These are phyloP conservation scores for Epichloe sp. DNA, from an alignment of 2,329 filamentous ascomycete species.

Conservation along the genomic window DNA sequence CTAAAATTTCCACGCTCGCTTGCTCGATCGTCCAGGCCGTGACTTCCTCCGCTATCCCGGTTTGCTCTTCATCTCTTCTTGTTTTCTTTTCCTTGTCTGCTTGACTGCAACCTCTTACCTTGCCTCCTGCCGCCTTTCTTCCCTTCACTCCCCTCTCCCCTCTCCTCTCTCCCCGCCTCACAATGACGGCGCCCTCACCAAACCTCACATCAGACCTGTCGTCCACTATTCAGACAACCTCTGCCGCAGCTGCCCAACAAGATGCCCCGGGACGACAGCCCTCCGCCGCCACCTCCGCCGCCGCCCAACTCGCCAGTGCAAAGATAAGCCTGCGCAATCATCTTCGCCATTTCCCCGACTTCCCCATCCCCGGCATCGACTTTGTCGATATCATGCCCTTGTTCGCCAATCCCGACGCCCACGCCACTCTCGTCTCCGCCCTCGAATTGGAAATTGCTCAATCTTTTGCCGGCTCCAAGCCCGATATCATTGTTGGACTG, in stretches of 20 bases:
- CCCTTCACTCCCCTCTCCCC: slow-evolving; percentile 12
- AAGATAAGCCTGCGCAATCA: slow-evolving; percentile 58
- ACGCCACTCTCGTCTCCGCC: slow-evolving; percentile 66
- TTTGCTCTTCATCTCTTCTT: slow-evolving; percentile 9
- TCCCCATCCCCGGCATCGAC: slow-evolving; percentile 80
- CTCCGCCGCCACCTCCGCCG: slow-evolving; percentile 46
- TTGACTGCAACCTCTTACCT: slow-evolving; percentile 14
- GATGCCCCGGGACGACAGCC: slow-evolving; percentile 52
- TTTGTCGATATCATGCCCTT: slow-evolving; percentile 98
- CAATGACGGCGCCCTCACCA: slow-evolving; percentile 19
- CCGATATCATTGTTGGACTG: slow-evolving; percentile 84
- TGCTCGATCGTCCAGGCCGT: neutral
- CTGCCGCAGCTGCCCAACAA: slow-evolving; percentile 27
- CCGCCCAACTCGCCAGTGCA: slow-evolving; percentile 54
- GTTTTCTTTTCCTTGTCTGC: slow-evolving; percentile 12
- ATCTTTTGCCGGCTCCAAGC: slow-evolving; percentile 46
- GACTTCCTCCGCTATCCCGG: slow-evolving; percentile 11
- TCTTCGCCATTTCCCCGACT: slow-evolving; percentile 81
- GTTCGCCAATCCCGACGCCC: slow-evolving; percentile 65
- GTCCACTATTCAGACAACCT: slow-evolving; percentile 13
- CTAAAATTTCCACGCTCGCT: neutral
- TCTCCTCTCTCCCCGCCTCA: slow-evolving; percentile 15
- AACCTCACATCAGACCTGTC: slow-evolving; percentile 10
- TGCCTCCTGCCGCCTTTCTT: slow-evolving; percentile 13
- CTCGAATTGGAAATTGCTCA: slow-evolving; percentile 71